Percentiles rank a stretch among this genome's conserved stretches.
Evolutionary conservation across 805 yeast species (phyloP).

Genomic region (Wickerhamiella spandovensis): DNA sequence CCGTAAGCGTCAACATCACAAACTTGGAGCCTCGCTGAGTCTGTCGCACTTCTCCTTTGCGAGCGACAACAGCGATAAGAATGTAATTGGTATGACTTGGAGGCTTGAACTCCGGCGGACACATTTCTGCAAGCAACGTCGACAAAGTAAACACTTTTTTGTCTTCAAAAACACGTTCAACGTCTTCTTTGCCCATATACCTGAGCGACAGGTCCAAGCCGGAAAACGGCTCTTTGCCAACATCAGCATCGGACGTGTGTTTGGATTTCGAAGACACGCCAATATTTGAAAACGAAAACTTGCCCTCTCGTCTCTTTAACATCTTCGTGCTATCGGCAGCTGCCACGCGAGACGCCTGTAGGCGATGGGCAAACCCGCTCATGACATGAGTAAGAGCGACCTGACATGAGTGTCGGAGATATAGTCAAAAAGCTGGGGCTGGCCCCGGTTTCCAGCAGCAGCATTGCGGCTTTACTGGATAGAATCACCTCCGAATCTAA

Average conservation of each 20-base stretch:
- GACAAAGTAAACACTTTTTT: conserved; percentile 45
- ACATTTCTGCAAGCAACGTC: conserved; percentile 48
- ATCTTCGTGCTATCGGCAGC: background rate
- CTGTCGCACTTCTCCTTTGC: conserved; percentile 40
- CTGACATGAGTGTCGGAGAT: background rate
- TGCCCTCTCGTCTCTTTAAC: background rate
- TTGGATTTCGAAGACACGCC: background rate
- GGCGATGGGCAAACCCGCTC: background rate
- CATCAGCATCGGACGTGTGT: background rate
- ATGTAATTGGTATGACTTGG: conserved; percentile 62
- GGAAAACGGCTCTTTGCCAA: background rate
- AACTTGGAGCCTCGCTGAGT: conserved; percentile 34
- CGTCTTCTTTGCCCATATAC: conserved; percentile 29
- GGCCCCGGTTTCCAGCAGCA: background rate
- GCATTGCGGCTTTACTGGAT: background rate
- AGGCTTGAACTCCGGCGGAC: conserved; percentile 53
- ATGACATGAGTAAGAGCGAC: background rate
- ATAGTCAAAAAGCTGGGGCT: background rate
- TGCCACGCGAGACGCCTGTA: background rate
- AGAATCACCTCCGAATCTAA: background rate
- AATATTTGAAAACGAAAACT: background rate
- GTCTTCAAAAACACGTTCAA: conserved; percentile 32
- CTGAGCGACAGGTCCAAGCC: conserved; percentile 1
- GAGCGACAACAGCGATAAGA: conserved; percentile 54
- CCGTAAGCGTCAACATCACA: conserved; percentile 50